These are phyloP conservation scores for Chrysanthemum seticuspe DNA, from an alignment of 129 eudicot species.

Conservation along the genomic window DNA sequence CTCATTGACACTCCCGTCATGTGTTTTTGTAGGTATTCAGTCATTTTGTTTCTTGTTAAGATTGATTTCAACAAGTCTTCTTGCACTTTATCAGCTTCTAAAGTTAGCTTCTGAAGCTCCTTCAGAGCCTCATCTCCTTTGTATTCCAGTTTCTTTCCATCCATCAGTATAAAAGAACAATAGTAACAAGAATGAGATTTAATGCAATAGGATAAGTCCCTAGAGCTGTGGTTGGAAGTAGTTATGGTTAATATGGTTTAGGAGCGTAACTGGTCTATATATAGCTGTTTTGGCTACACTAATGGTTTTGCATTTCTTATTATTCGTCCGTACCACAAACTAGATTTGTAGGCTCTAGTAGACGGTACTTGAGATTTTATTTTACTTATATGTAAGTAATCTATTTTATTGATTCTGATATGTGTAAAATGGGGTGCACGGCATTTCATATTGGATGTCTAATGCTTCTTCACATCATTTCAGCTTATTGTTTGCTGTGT, in stretches of 20 bases:
- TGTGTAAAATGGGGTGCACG: conserved; percentile 19
- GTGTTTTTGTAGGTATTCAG: conserved; percentile 59
- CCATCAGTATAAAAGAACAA: conserved; percentile 38
- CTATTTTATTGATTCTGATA: conserved; percentile 24
- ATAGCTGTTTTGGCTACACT: conserved; percentile 32
- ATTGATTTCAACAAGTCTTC: conserved; percentile 55
- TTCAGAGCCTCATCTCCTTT: conserved; percentile 74
- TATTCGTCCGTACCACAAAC: conserved; percentile 19
- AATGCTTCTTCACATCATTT: conserved; percentile 17
- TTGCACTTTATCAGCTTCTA: conserved; percentile 64
- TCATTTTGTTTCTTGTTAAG: conserved; percentile 52
- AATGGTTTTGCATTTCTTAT: conserved; percentile 20
- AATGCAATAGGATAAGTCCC: not conserved
- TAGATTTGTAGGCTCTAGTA: conserved; percentile 8
- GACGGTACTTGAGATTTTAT: conserved; percentile 30
- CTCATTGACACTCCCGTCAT: conserved; percentile 41
- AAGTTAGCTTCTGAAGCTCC: conserved; percentile 67
- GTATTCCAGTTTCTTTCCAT: conserved; percentile 79
- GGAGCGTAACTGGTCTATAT: conserved; percentile 35
- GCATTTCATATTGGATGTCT: conserved; percentile 19
- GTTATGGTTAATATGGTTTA: conserved; percentile 30
- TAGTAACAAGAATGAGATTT: conserved; percentile 5
- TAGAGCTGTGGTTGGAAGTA: conserved; percentile 18
- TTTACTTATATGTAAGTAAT: conserved; percentile 29
- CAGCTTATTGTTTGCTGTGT: conserved; percentile 13